Percentiles rank a stretch among this genome's conserved stretches.
Evolutionary conservation across 2,329 filamentous ascomycete species (phyloP).

Genomic region (Paecilomyces formosus): DNA sequence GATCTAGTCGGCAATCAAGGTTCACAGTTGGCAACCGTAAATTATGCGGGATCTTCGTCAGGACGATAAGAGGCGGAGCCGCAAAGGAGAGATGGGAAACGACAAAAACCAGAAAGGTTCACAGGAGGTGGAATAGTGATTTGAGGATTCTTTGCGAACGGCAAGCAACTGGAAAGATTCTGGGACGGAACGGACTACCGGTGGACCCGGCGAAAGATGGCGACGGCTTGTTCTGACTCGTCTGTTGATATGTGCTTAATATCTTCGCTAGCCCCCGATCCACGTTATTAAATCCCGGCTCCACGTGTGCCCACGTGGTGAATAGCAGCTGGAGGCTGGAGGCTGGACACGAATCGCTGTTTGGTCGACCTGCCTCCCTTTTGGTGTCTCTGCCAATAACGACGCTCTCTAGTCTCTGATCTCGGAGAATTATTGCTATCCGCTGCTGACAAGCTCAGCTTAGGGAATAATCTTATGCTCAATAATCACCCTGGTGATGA

Average conservation of each 20-base stretch:
- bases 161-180: background rate
- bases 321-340: background rate
- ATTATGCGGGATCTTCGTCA: background rate
- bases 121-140: background rate
- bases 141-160: background rate
- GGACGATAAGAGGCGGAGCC: background rate
- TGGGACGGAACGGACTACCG: background rate
- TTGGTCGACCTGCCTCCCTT: background rate
- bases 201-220: background rate
- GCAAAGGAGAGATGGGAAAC: background rate
- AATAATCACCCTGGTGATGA: background rate
- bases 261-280: conserved; percentile 13
- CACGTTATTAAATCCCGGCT: conserved; percentile 12
- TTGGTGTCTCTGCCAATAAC: background rate
- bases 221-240: conserved; percentile 6
- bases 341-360: background rate
- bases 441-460: background rate
- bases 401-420: background rate
- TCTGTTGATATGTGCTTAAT: conserved; percentile 11
- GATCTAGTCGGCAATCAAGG: background rate
- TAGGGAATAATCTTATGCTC: no score
- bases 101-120: background rate
- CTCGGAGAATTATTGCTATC: background rate
- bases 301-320: conserved; percentile 31
- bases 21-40: background rate